These are phyloP conservation scores for Mycena amicta DNA, from an alignment of 768 basidiomycete genomes.

Conservation along the genomic window DNA sequence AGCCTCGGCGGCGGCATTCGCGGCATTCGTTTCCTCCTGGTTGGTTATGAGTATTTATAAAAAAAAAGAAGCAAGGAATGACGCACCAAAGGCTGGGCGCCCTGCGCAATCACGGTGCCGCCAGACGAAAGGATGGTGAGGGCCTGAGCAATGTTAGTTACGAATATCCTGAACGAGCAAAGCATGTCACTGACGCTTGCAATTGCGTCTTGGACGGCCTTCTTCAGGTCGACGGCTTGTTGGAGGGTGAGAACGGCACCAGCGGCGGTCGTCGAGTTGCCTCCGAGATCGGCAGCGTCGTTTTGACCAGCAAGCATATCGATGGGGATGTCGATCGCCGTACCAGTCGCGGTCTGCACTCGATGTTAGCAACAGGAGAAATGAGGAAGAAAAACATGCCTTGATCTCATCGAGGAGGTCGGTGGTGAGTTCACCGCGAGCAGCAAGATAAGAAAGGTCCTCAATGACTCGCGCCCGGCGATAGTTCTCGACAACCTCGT, in stretches of 20 bases:
- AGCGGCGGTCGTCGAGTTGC: slow-evolving; percentile 24
- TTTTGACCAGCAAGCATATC: slow-evolving; percentile 26
- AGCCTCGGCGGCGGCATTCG: slow-evolving; percentile 22
- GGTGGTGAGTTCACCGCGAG: slow-evolving; percentile 23
- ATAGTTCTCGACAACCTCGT: slow-evolving; percentile 14
- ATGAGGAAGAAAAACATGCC: slow-evolving; percentile 1
- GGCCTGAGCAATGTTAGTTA: slow-evolving; percentile 1
- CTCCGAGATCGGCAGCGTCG: slow-evolving; percentile 23
- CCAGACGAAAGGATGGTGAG: slow-evolving; percentile 15
- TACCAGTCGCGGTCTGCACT: slow-evolving; percentile 25
- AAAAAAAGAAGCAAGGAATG: background rate
- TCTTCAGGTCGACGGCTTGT: slow-evolving; percentile 27
- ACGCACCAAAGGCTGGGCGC: background rate
- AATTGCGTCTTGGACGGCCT: slow-evolving; percentile 25
- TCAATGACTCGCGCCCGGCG: slow-evolving; percentile 11
- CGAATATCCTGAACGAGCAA: background rate
- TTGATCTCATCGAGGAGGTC: slow-evolving; percentile 27
- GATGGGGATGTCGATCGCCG: slow-evolving; percentile 29
- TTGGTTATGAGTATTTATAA: background rate
- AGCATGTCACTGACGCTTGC: slow-evolving; percentile 6
- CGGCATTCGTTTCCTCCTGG: slow-evolving; percentile 18
- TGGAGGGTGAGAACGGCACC: slow-evolving; percentile 21
- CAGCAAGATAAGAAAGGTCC: slow-evolving; percentile 16
- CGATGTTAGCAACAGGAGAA: background rate
- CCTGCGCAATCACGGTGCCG: slow-evolving; percentile 8